Evolutionary conservation across 2,329 filamentous ascomycete species (phyloP).

Genomic region (Ophiocordyceps camponoti-saundersi): DNA sequence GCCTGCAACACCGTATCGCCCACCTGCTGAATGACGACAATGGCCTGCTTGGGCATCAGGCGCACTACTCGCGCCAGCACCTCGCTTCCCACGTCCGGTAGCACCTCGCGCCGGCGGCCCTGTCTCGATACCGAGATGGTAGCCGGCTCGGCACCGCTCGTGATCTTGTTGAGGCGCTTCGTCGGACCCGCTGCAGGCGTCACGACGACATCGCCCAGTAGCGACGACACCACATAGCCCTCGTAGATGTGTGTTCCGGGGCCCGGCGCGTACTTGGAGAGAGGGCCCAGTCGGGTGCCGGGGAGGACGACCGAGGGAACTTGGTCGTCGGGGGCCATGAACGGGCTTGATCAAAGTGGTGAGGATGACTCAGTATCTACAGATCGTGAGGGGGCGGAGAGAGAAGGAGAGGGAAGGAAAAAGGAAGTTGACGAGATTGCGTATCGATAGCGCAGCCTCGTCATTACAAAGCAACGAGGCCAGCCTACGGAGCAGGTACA

Average conservation of each 20-base stretch:
- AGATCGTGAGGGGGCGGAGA: background rate
- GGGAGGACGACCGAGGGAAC: constrained; percentile 51
- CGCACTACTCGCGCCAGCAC: constrained; percentile 78
- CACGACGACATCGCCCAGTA: constrained; percentile 54
- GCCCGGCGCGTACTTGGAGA: constrained; percentile 52
- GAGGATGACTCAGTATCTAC: background rate
- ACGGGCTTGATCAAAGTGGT: background rate
- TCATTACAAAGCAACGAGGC: too few species aligned
- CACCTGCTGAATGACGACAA: constrained; percentile 72
- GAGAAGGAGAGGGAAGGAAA: background rate
- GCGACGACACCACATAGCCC: constrained; percentile 61
- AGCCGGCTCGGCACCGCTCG: constrained; percentile 26
- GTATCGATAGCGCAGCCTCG: too few species aligned
- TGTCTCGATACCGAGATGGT: constrained; percentile 38
- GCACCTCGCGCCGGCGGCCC: constrained; percentile 44
- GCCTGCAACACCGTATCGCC: constrained; percentile 55
- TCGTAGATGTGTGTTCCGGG: constrained; percentile 72
- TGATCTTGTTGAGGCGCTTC: constrained; percentile 43
- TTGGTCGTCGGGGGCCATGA: constrained; percentile 16
- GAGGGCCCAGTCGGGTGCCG: constrained; percentile 60
- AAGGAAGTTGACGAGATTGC: too few species aligned
- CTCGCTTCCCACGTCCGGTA: constrained; percentile 65
- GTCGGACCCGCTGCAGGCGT: constrained; percentile 30
- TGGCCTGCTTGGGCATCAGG: constrained; percentile 70
- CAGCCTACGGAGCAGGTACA: too few species aligned